Percentiles rank a stretch among this genome's conserved stretches.
phyloP scores from a whole-genome alignment of 2,329 filamentous ascomycete genomes.

The Onygenales sp. region DNA sequence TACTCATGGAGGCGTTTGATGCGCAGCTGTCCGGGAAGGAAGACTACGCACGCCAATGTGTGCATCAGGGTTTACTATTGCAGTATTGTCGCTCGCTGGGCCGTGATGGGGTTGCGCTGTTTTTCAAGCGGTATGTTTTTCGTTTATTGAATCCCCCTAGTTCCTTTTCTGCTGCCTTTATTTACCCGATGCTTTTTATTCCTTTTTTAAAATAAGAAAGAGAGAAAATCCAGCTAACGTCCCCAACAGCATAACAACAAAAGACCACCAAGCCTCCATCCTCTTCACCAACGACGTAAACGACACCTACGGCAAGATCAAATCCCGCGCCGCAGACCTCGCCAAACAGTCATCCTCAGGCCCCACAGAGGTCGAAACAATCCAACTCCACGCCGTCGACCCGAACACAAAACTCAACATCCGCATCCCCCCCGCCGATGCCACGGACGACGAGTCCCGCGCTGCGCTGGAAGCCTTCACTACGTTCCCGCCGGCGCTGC shows the following conservation, averaged over 20 bases:
- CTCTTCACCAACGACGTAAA: slow-evolving; percentile 91
- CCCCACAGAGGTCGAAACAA: slow-evolving; percentile 72
- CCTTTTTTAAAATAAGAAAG: neutral
- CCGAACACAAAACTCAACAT: slow-evolving; percentile 89
- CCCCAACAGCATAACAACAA: slow-evolving; percentile 59
- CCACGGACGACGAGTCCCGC: slow-evolving; percentile 53
- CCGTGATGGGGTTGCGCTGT: slow-evolving; percentile 75
- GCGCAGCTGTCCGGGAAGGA: slow-evolving; percentile 66
- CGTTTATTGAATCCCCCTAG: neutral
- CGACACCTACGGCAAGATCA: slow-evolving; percentile 75
- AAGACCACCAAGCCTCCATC: slow-evolving; percentile 78
- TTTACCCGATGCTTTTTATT: neutral
- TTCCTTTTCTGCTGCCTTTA: no score
- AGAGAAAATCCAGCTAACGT: neutral
- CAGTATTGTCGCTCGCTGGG: slow-evolving; percentile 93
- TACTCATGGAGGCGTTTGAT: slow-evolving; percentile 88
- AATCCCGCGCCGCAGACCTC: slow-evolving; percentile 65
- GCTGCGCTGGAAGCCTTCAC: slow-evolving; percentile 70
- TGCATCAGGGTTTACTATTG: slow-evolving; percentile 84
- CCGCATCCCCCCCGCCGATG: slow-evolving; percentile 59
- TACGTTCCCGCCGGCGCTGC: slow-evolving; percentile 69
- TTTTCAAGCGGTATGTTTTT: slow-evolving; percentile 68
- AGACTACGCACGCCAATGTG: slow-evolving; percentile 72
- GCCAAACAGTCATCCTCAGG: slow-evolving; percentile 48
- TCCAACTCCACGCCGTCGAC: slow-evolving; percentile 93